Evolutionary conservation across 106 monocot species (phyloP), one percentile per base, ranked within the genome.

Genomic region (Triglochin maritima): DNA sequence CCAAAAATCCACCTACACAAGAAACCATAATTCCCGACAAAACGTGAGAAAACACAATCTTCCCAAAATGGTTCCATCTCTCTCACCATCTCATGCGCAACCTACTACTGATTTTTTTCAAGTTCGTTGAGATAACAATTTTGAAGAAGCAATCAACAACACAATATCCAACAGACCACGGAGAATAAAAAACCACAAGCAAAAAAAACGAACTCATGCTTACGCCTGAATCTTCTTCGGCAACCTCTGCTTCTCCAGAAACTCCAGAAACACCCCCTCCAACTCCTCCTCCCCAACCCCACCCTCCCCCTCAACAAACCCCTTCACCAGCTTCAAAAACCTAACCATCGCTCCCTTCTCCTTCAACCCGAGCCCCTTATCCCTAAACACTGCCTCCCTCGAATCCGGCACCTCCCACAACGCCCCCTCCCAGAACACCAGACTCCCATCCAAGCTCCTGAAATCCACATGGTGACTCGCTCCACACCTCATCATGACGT

Each of bases 391-490:
- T 13, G 79, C 84, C 74, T 89, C 82, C 81, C 92, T 76, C 62
- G 98, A 99, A 65, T 92, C 89, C 42, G 92, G 98, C 59, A 99
- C 98, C 4, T 71, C 29, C 53, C 63, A 77, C 3, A 92, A 54
- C 66, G 57, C 64, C 45, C 92, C 92, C 6, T 99, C 92, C 82
- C 77, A 82, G 59, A 82, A 98, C 6, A 99, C 60, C 46, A 99
- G 63, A 60, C 72, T 84, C 57, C 53, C 72, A 8, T 92, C 88
- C 7, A 92, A 72, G 76, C 88, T 89, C 84, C 92, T 99, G 72
- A 99, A 99, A 74, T 92, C 92, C 7, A 98, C 81, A 60, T 92
- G 92, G 67, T 88, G 77, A 63, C 82, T 79, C 29, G 82, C 98
- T n/a, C 98, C 92, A 1, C 92, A 99, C 55, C 79, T 45, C 54